phyloP scores from a whole-genome alignment of 495 filamentous ascomycete genomes.

The Neurospora sp. region DNA sequence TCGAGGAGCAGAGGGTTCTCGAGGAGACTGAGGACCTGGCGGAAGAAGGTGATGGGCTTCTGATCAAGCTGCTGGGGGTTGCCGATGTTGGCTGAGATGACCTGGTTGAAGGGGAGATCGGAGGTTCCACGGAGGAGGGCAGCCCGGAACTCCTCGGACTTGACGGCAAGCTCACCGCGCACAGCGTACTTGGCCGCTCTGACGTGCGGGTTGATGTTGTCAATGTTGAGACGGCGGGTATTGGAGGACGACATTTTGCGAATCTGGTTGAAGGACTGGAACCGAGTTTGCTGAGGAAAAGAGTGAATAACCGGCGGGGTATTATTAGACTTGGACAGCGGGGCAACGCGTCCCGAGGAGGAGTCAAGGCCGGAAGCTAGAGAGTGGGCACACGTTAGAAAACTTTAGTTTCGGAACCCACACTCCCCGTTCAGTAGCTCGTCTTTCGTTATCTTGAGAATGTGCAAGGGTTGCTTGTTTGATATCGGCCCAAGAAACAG shows the following conservation, averaged over 20 bases:
- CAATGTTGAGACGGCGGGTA: conserved; percentile 54
- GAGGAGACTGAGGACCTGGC: conserved; percentile 87
- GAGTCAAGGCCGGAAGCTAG: not conserved
- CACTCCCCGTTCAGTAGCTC: not conserved
- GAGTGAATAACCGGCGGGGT: conserved; percentile 7
- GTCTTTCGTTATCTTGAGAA: not conserved
- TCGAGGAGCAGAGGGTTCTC: conserved; percentile 82
- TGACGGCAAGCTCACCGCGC: conserved; percentile 85
- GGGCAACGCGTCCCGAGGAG: conserved; percentile 10
- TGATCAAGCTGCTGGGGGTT: conserved; percentile 98
- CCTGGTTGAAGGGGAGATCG: conserved; percentile 73
- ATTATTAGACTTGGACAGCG: conserved; percentile 11
- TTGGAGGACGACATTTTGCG: conserved; percentile 25
- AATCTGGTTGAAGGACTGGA: conserved; percentile 10
- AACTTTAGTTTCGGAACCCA: not conserved
- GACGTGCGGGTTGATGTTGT: conserved; percentile 89
- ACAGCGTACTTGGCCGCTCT: conserved; percentile 88
- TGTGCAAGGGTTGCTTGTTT: not conserved
- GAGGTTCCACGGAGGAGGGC: conserved; percentile 44
- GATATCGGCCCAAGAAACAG: not conserved
- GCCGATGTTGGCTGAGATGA: conserved; percentile 96
- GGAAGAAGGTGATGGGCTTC: conserved; percentile 98
- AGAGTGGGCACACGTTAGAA: not conserved
- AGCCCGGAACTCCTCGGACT: conserved; percentile 79
- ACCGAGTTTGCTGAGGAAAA: not conserved